A percentile compares a stretch with the other conserved stretches of the same genome.
phyloP scores from a whole-genome alignment of 164 flowering plant genomes.

The Pachysandra terminalis region DNA sequence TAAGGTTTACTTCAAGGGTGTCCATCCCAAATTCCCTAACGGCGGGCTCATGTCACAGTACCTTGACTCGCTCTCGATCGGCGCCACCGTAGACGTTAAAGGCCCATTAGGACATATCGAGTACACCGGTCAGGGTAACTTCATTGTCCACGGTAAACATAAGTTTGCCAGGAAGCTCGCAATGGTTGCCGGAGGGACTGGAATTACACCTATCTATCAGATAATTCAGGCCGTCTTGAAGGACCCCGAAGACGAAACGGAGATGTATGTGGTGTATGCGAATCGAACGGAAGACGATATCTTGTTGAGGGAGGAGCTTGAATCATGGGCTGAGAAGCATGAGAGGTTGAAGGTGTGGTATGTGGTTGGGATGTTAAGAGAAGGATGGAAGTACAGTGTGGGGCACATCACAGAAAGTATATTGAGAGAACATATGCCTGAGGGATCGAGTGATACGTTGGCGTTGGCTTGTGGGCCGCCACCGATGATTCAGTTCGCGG shows the following conservation, averaged over 20 bases:
- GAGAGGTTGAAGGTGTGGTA: slow-evolving; percentile 83
- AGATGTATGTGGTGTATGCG: slow-evolving; percentile 87
- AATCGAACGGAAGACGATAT: slow-evolving; percentile 91
- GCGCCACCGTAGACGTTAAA: slow-evolving; percentile 58
- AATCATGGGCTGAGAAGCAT: slow-evolving; percentile 55
- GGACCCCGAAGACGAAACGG: slow-evolving; percentile 84
- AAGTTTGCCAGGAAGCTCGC: slow-evolving; percentile 68
- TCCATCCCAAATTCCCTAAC: slow-evolving; percentile 72
- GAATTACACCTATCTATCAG: slow-evolving; percentile 94
- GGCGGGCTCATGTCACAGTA: slow-evolving; percentile 89
- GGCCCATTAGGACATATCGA: slow-evolving; percentile 95
- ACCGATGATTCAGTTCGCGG: slow-evolving; percentile 85
- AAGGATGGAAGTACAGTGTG: slow-evolving; percentile 77
- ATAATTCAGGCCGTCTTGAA: slow-evolving; percentile 74
- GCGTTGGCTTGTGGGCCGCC: slow-evolving; percentile 93
- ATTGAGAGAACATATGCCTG: slow-evolving; percentile 70
- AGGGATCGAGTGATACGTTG: slow-evolving; percentile 39
- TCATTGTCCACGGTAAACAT: slow-evolving; percentile 60
- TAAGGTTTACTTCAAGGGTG: slow-evolving; percentile 71
- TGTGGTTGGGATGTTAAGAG: slow-evolving; percentile 44
- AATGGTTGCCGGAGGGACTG: slow-evolving; percentile 94
- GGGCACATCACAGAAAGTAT: slow-evolving; percentile 67
- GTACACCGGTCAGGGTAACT: slow-evolving; percentile 68
- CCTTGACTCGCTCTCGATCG: slow-evolving; percentile 60
- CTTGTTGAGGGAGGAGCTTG: slow-evolving; percentile 70